These are phyloP conservation scores for Beauveria pseudobassiana DNA, from an alignment of 2,329 filamentous ascomycete species.

Conservation along the genomic window DNA sequence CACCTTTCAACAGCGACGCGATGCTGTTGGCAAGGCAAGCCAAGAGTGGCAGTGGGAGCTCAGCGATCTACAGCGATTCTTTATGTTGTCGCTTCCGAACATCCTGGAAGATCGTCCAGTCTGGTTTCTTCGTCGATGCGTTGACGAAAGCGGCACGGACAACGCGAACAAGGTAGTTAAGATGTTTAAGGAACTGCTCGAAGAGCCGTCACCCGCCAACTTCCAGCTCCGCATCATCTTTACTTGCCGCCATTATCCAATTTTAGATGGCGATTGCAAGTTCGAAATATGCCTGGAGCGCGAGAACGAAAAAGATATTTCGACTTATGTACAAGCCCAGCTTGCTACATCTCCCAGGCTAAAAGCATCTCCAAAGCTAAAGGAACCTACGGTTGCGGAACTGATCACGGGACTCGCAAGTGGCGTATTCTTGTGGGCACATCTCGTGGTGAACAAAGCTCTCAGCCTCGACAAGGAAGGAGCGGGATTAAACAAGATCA, in stretches of 20 bases:
- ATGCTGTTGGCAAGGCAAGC: slow-evolving; percentile 11
- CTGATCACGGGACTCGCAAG: slow-evolving; percentile 20
- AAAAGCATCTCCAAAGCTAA: too few species aligned
- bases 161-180: slow-evolving; percentile 16
- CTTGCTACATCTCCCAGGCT: slow-evolving; percentile 12
- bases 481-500: slow-evolving; percentile 13
- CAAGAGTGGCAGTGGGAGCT: slow-evolving; percentile 22
- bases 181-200: too few species aligned
- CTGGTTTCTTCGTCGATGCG: slow-evolving; percentile 27
- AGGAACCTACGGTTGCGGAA: not conserved
- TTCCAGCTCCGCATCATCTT: slow-evolving; percentile 20
- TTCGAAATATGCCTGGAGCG: slow-evolving; percentile 23
- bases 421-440: slow-evolving; percentile 31
- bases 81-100: slow-evolving; percentile 16
- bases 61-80: slow-evolving; percentile 15
- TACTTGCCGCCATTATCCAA: slow-evolving; percentile 25
- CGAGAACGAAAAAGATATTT: slow-evolving; percentile 25
- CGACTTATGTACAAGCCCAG: slow-evolving; percentile 19
- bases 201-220: not conserved
- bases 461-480: slow-evolving; percentile 14
- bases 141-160: slow-evolving; percentile 25
- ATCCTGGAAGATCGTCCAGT: slow-evolving; percentile 16
- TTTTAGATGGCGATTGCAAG: slow-evolving; percentile 15
- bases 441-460: slow-evolving; percentile 20
- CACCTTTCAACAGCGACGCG: slow-evolving; percentile 11